Conservation (phyloP, 768 basidiomycete species). For the Dentipellis fragilis region DNA sequence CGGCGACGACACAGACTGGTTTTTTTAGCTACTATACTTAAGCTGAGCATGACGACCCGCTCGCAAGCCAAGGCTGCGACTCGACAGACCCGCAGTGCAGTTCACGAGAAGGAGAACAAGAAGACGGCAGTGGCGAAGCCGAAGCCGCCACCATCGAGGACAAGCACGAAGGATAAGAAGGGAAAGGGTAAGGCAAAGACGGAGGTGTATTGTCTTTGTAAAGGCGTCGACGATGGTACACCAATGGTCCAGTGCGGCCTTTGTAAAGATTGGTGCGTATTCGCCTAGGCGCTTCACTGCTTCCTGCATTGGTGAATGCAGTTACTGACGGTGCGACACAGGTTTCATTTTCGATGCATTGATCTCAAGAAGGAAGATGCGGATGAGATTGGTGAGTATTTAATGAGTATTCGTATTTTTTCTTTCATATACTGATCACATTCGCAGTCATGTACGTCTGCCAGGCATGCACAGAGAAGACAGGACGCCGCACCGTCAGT, state of each 20-base stretch:
- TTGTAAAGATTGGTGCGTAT: slow-evolving; percentile 57
- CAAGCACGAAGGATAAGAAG: slow-evolving; percentile 4
- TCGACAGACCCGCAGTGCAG: background rate
- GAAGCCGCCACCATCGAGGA: slow-evolving; percentile 4
- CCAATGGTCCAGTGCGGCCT: slow-evolving; percentile 68
- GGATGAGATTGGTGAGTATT: slow-evolving; percentile 63
- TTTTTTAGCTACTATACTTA: background rate
- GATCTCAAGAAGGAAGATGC: slow-evolving; percentile 50
- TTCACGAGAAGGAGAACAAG: slow-evolving; percentile 4
- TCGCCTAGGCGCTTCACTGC: background rate
- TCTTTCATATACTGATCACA: background rate
- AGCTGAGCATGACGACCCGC: background rate
- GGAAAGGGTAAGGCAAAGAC: slow-evolving; percentile 11
- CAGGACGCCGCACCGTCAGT: slow-evolving; percentile 61
- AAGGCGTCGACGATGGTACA: slow-evolving; percentile 57
- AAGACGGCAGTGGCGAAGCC: slow-evolving; percentile 5
- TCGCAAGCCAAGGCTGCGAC: background rate
- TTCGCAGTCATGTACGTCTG: slow-evolving; percentile 49
- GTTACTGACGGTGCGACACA: slow-evolving; percentile 17
- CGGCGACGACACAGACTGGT: background rate
- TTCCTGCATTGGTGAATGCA: background rate
- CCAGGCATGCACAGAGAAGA: slow-evolving; percentile 41
- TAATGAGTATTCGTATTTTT: slow-evolving; percentile 4
- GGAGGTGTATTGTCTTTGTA: slow-evolving; percentile 46
- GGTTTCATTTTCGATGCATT: slow-evolving; percentile 76